Percentiles rank a stretch among this genome's conserved stretches.
Conservation (phyloP, 257 asterid species). For the Solanum acaule region DNA sequence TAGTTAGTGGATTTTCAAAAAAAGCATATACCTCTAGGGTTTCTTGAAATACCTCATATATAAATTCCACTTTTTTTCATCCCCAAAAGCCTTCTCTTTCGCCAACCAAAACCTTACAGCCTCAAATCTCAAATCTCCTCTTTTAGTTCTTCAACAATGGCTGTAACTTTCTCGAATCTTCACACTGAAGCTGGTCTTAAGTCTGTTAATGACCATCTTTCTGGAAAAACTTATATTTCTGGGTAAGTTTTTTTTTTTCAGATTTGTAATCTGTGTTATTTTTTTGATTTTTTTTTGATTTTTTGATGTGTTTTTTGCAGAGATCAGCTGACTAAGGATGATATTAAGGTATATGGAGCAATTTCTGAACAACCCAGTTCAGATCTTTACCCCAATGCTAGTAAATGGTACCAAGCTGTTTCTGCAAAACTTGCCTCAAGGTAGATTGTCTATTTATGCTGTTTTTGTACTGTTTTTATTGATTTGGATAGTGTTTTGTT, state of each 20-base stretch:
- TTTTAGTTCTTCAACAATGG: constrained; percentile 28
- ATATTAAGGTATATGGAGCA: constrained; percentile 63
- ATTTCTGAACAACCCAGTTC: constrained; percentile 43
- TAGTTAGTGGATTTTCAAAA: background rate
- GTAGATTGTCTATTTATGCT: constrained; percentile 13
- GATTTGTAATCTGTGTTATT: background rate
- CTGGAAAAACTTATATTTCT: constrained; percentile 69
- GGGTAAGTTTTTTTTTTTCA: constrained; percentile 30
- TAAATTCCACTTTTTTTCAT: constrained; percentile 6
- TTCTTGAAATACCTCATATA: constrained; percentile 18
- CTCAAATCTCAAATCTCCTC: background rate
- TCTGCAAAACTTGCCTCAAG: constrained; percentile 53
- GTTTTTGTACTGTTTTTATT: background rate
- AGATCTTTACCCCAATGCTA: constrained; percentile 65
- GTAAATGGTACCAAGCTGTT: constrained; percentile 67
- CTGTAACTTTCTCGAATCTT: constrained; percentile 71
- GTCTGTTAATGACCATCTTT: constrained; percentile 50
- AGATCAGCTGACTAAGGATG: constrained; percentile 56
- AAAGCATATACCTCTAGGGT: constrained; percentile 27
- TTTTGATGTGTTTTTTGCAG: constrained; percentile 22
- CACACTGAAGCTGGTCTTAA: constrained; percentile 73
- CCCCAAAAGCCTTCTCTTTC: background rate
- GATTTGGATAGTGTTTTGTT: background rate
- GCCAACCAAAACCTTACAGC: constrained; percentile 2
- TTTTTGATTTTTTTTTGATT: background rate